Evolutionary conservation across 148 eudicot species (phyloP).

Genomic region (Selenicereus undatus): DNA sequence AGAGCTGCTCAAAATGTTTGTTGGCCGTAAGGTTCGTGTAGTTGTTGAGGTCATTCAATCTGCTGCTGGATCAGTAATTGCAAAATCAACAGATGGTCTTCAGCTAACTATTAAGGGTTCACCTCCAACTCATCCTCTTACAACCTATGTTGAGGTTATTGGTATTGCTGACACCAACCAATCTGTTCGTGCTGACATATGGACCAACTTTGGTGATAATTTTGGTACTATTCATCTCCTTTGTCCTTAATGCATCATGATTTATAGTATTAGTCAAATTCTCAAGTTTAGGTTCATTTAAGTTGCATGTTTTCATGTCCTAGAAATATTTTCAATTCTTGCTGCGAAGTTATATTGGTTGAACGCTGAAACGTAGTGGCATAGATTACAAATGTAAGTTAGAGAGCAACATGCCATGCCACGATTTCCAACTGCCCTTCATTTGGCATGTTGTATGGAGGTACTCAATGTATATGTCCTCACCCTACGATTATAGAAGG

Average conservation of each 20-base stretch:
- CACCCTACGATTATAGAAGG: background rate
- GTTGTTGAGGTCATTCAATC: conserved; percentile 71
- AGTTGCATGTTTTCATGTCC: background rate
- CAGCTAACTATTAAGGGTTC: conserved; percentile 69
- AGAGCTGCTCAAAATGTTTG: conserved; percentile 55
- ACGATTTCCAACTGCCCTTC: background rate
- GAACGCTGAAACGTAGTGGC: background rate
- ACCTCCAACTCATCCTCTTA: conserved; percentile 42
- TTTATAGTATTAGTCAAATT: background rate
- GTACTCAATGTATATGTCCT: background rate
- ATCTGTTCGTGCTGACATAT: conserved; percentile 54
- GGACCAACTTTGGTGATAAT: conserved; percentile 73
- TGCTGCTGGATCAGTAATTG: conserved; percentile 54
- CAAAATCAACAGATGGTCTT: conserved; percentile 76
- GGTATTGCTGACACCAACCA: conserved; percentile 81
- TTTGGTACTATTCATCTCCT: conserved; percentile 41
- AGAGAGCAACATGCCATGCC: background rate
- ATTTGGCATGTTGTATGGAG: background rate
- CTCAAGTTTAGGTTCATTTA: background rate
- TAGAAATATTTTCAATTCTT: background rate
- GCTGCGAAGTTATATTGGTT: background rate
- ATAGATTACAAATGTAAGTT: background rate
- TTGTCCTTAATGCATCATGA: background rate
- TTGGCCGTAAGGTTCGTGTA: conserved; percentile 70
- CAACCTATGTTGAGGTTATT: conserved; percentile 77